phyloP scores from a whole-genome alignment of 257 asterid species.

The Scutellaria galericulata region DNA sequence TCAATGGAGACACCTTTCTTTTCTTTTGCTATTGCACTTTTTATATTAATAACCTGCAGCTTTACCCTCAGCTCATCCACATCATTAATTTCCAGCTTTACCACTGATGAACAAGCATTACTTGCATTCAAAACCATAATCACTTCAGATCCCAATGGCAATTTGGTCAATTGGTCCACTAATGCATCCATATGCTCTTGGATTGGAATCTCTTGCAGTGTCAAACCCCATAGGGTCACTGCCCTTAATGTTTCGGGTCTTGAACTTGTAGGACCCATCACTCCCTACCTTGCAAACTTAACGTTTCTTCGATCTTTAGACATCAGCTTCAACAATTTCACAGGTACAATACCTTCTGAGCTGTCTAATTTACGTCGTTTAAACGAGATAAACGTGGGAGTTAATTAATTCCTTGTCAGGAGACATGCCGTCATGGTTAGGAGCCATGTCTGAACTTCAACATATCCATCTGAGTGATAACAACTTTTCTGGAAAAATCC shows the following conservation, averaged over 20 bases:
- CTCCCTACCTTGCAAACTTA: slow-evolving; percentile 21
- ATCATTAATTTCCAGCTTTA: too few relatives aligned
- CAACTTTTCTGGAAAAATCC: background rate
- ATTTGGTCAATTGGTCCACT: too few relatives aligned
- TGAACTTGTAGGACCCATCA: slow-evolving; percentile 17
- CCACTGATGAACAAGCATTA: too few relatives aligned
- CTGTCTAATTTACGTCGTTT: background rate
- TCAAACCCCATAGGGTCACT: slow-evolving; percentile 29
- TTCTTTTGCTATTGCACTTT: too few relatives aligned
- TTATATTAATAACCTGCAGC: too few relatives aligned
- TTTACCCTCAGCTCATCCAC: too few relatives aligned
- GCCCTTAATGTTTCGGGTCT: slow-evolving; percentile 29
- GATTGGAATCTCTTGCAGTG: too few relatives aligned
- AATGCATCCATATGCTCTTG: too few relatives aligned
- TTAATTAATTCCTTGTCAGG: slow-evolving; percentile 10
- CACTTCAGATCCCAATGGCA: too few relatives aligned
- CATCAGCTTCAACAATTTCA: slow-evolving; percentile 26
- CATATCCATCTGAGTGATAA: background rate
- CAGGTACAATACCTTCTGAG: background rate
- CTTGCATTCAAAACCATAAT: too few relatives aligned
- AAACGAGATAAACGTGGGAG: background rate
- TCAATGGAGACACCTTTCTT: too few relatives aligned
- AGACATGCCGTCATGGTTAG: slow-evolving; percentile 28
- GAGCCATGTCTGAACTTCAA: slow-evolving; percentile 25
- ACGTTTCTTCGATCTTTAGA: slow-evolving; percentile 23